phyloP scores from a whole-genome alignment of 768 basidiomycete species.

The Boletus pseudopeckii region DNA sequence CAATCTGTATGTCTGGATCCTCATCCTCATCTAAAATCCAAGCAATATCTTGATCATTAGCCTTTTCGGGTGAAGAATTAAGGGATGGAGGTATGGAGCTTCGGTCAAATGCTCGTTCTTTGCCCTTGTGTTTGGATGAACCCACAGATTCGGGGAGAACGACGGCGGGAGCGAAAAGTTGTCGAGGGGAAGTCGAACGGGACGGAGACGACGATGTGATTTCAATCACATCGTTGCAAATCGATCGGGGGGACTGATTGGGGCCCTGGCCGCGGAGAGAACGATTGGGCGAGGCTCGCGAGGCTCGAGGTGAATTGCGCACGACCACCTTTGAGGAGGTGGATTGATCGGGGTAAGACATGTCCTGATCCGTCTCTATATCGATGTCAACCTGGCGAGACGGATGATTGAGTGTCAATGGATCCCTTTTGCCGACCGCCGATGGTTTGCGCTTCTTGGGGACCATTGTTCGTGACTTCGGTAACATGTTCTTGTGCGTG shows the following conservation, averaged over 20 bases:
- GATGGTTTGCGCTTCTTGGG: slow-evolving; percentile 20
- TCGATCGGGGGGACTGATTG: slow-evolving; percentile 22
- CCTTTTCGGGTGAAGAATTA: background rate
- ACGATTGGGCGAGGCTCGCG: slow-evolving; percentile 14
- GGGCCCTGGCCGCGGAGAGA: background rate
- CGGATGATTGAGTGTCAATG: slow-evolving; percentile 39
- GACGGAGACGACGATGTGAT: slow-evolving; percentile 31
- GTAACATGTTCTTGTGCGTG: slow-evolving; percentile 37
- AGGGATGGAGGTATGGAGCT: background rate
- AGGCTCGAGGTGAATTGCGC: slow-evolving; percentile 7
- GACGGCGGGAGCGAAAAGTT: background rate
- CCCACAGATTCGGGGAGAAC: background rate
- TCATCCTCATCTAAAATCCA: slow-evolving; percentile 70
- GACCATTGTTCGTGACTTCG: slow-evolving; percentile 45
- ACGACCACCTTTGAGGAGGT: background rate
- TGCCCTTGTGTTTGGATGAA: slow-evolving; percentile 4
- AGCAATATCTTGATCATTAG: slow-evolving; percentile 44
- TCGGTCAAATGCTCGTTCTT: slow-evolving; percentile 9
- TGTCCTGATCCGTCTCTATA: slow-evolving; percentile 49
- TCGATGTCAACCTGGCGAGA: slow-evolving; percentile 47
- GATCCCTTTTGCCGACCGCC: slow-evolving; percentile 24
- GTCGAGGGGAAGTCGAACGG: slow-evolving; percentile 14
- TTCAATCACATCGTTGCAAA: slow-evolving; percentile 28
- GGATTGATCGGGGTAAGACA: slow-evolving; percentile 17
- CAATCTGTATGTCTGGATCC: slow-evolving; percentile 49